Evolutionary conservation across 2,329 filamentous ascomycete genomes (phyloP), one percentile per base, ranked within the genome.

Genomic region (Pyrenochaeta sp.): DNA sequence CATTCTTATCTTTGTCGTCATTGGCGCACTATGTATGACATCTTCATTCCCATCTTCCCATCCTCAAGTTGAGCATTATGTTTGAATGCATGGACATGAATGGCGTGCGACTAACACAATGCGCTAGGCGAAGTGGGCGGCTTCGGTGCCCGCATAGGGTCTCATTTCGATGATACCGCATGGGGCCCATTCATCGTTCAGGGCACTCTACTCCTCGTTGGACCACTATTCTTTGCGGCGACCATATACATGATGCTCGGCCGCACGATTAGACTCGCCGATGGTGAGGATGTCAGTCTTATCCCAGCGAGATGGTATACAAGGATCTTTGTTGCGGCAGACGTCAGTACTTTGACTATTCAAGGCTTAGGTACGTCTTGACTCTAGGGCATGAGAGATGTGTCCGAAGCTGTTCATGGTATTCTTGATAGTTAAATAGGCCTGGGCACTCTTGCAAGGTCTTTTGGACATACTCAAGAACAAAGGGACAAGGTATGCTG

Each of bases 181-280:
- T 69, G 80, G 57, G 72, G 61, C 4, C 74, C 75, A 0, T 81
- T 78, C 67, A 72, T 80, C 15, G 53, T 75, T 10, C 75, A 80
- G 59, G 74, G 75, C n/a, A 66, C 71, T 33, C 66, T 80, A 15
- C 63, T 79, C 18, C 73, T 81, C 1, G 54, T 79, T n/a, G 77
- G 79, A 1, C 78, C 79, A 1, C 72, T 78, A 4, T 76, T 81
- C 58, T 79, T 81, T 57, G 79, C 79, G 9, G 79, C 79, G 0
- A 76, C 77, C 0, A 71, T 81, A 21, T 81, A 81, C 68, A 81
- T 80, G 78, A 77, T 75, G 21, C 73, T 80, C 2, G 73, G 76
- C 2, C 73, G 77, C 20, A 69, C 78, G 2, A 75, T 81, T 14
- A 52, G 55, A 11, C 49, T 67, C 11, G 65, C 69, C 18, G 56